Evolutionary conservation across 768 basidiomycete species (phyloP).

Genomic region (Mrakia hoshinonis): DNA sequence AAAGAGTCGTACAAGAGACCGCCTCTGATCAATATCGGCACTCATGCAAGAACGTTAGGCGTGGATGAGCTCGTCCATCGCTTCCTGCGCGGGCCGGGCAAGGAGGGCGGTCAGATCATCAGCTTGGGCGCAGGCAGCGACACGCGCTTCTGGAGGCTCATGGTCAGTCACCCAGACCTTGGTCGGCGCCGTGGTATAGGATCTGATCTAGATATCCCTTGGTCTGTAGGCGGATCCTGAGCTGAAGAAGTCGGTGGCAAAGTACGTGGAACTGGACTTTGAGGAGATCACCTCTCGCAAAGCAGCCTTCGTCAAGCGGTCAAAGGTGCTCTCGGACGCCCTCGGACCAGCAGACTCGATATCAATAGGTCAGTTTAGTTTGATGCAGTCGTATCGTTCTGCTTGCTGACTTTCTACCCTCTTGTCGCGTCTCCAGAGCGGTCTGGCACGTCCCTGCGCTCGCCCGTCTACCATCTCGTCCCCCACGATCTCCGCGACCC

Average conservation of each 20-base stretch:
- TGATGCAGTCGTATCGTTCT: neutral
- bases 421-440: neutral
- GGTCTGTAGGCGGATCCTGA: conserved; percentile 53
- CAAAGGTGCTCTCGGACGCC: conserved; percentile 3
- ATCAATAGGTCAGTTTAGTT: neutral
- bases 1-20: conserved; percentile 56
- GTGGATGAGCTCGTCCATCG: conserved; percentile 66
- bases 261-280: conserved; percentile 87
- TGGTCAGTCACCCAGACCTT: conserved; percentile 48
- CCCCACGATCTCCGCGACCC: conserved; percentile 65
- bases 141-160: conserved; percentile 85
- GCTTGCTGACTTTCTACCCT: neutral
- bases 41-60: conserved; percentile 70
- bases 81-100: conserved; percentile 49
- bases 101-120: conserved; percentile 67
- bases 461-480: conserved; percentile 55
- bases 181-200: no score
- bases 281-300: conserved; percentile 75
- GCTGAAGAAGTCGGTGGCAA: conserved; percentile 46
- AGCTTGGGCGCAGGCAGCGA: conserved; percentile 93
- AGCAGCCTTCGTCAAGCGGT: conserved; percentile 7
- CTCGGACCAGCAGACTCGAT: neutral
- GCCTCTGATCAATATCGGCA: conserved; percentile 91
- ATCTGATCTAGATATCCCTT: conserved; percentile 30
- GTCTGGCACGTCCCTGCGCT: conserved; percentile 1